These are phyloP conservation scores for Xylariales sp. DNA, from an alignment of 2,329 filamentous ascomycete species.

Conservation along the genomic window DNA sequence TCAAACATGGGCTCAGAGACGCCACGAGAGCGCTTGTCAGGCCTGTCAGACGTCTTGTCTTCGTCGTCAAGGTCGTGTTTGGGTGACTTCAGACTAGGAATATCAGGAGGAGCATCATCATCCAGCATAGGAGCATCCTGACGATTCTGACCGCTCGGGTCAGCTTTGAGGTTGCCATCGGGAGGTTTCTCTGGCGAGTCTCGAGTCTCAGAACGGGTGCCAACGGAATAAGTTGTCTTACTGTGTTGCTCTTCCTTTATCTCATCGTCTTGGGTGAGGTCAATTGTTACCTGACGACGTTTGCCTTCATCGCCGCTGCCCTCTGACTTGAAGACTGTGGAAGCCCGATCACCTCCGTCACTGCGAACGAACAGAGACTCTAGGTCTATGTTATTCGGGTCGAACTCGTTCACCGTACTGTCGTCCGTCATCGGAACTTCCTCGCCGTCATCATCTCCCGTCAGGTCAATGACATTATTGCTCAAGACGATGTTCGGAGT, in stretches of 20 bases:
- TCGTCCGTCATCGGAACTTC: no score
- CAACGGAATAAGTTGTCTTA: no score
- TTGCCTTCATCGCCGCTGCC: background rate
- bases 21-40: background rate
- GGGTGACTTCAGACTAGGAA: background rate
- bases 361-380: background rate
- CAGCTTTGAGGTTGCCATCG: no score
- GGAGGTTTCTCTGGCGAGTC: no score
- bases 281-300: background rate
- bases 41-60: background rate
- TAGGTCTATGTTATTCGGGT: background rate
- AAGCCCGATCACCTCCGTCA: background rate
- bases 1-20: no score
- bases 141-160: no score
- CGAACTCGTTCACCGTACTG: background rate
- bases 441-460: constrained; percentile 4
- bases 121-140: no score
- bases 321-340: background rate
- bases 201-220: background rate
- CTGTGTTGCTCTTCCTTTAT: background rate
- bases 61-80: background rate
- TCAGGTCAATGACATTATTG: no score
- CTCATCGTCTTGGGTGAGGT: constrained; percentile 3
- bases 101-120: no score
- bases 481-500: no score